These are phyloP conservation scores for Aciculosporium take DNA, from an alignment of 2,329 filamentous ascomycete genomes.

Conservation along the genomic window DNA sequence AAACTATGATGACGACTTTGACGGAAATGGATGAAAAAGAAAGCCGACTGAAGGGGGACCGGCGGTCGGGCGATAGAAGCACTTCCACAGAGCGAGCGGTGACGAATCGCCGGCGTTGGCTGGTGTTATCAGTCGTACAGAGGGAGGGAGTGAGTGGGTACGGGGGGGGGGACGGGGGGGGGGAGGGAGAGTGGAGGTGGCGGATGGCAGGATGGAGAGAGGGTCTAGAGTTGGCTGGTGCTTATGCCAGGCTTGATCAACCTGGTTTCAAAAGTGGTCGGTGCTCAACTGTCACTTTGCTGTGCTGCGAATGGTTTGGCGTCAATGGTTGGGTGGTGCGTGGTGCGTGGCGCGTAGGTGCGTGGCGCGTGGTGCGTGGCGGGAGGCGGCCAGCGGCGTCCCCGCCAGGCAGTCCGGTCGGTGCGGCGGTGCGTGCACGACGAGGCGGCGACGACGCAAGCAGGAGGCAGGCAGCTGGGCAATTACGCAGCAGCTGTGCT, in stretches of 20 bases:
- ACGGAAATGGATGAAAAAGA: background rate
- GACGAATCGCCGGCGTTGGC: background rate
- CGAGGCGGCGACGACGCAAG: background rate
- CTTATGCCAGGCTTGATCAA: too few species aligned
- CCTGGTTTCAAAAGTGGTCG: too few species aligned
- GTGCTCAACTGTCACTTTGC: too few species aligned
- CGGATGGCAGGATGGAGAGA: too few species aligned
- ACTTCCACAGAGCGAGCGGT: slow-evolving; percentile 1
- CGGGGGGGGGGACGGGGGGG: background rate
- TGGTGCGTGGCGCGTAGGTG: too few species aligned
- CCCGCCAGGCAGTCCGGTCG: background rate
- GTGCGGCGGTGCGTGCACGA: background rate
- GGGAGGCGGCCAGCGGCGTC: too few species aligned
- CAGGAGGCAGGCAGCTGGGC: background rate
- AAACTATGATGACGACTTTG: background rate
- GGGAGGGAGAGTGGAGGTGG: background rate
- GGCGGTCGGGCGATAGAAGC: background rate
- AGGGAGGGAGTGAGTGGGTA: background rate
- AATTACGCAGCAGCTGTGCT: background rate
- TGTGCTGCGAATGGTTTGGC: too few species aligned
- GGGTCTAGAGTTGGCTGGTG: too few species aligned
- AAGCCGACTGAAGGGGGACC: background rate
- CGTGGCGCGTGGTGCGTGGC: too few species aligned
- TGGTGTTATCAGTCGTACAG: background rate
- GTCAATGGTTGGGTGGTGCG: too few species aligned